These are phyloP conservation scores for Elaphomyces granulatus DNA, from an alignment of 495 filamentous ascomycete genomes.

Conservation along the genomic window DNA sequence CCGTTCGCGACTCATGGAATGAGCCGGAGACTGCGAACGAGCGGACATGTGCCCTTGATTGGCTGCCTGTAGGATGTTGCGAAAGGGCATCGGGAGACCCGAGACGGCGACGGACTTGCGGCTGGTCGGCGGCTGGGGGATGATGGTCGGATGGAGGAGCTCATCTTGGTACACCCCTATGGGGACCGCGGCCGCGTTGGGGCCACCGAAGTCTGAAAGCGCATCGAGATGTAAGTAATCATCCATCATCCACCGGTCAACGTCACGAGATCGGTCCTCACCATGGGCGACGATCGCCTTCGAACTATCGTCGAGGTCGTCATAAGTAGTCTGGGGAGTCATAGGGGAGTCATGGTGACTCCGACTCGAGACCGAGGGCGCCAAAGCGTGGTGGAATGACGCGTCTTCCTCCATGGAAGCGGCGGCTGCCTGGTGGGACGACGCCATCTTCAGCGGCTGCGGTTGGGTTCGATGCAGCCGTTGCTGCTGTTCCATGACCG, in stretches of 20 bases:
- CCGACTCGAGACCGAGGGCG: constrained; percentile 41
- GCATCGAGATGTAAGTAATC: constrained; percentile 45
- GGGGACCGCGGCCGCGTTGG: constrained; percentile 18
- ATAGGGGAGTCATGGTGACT: constrained; percentile 40
- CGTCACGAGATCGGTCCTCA: constrained; percentile 33
- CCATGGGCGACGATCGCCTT: constrained; percentile 30
- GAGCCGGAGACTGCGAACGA: constrained; percentile 39
- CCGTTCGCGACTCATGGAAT: constrained; percentile 43
- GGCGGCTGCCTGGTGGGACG: constrained; percentile 16
- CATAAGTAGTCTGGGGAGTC: constrained; percentile 40
- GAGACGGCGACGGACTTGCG: constrained; percentile 17
- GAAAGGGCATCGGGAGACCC: constrained; percentile 39
- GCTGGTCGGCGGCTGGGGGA: constrained; percentile 32
- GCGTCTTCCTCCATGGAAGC: constrained; percentile 22
- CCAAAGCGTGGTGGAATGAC: constrained; percentile 32
- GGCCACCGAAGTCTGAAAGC: constrained; percentile 30
- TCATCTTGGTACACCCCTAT: constrained; percentile 60
- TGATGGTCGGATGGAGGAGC: constrained; percentile 57
- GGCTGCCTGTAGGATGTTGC: constrained; percentile 57
- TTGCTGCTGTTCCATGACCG: constrained; percentile 38
- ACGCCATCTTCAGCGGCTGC: no score
- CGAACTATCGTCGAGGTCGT: constrained; percentile 37
- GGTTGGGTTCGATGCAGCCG: constrained; percentile 18
- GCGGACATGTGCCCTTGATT: constrained; percentile 58
- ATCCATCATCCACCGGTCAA: constrained; percentile 38